These are phyloP conservation scores for Hygrophila difformis DNA, from an alignment of 257 asterid species.

Conservation along the genomic window DNA sequence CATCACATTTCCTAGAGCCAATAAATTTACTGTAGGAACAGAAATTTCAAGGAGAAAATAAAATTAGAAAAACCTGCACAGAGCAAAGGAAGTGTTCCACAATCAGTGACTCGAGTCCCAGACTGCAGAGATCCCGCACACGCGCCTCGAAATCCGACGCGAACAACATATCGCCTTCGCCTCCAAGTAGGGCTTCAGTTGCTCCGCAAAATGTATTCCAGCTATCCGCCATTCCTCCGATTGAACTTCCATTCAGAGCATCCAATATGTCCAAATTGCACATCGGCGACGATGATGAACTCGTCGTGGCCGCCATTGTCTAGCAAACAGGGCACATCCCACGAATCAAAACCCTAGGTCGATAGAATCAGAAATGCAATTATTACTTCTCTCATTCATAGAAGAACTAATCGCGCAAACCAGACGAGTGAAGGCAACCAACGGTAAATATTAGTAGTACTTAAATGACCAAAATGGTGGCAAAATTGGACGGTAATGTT, in stretches of 20 bases:
- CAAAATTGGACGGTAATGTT: too few relatives aligned
- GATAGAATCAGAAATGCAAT: background rate
- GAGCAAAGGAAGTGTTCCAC: constrained; percentile 61
- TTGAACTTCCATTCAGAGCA: constrained; percentile 32
- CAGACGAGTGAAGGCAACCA: background rate
- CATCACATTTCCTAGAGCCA: background rate
- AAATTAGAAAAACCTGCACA: constrained; percentile 41
- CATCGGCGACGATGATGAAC: constrained; percentile 26
- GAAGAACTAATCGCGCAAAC: background rate
- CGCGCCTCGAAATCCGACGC: constrained; percentile 34
- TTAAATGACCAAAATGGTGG: too few relatives aligned
- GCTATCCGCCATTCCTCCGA: constrained; percentile 43
- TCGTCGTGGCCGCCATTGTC: constrained; percentile 43
- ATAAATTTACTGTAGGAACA: background rate
- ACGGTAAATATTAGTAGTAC: too few relatives aligned
- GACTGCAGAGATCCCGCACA: constrained; percentile 39
- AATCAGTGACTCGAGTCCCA: constrained; percentile 59
- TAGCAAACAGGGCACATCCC: background rate
- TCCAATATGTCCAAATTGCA: constrained; percentile 55
- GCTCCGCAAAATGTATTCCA: constrained; percentile 63
- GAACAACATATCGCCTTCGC: constrained; percentile 34
- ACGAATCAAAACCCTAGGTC: constrained; percentile 17
- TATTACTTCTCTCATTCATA: constrained; percentile 3
- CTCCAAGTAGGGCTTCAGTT: constrained; percentile 40
- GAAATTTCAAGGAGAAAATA: constrained; percentile 1